Conservation (phyloP, 2,329 filamentous ascomycete genomes). For the Penicillium sp. region DNA sequence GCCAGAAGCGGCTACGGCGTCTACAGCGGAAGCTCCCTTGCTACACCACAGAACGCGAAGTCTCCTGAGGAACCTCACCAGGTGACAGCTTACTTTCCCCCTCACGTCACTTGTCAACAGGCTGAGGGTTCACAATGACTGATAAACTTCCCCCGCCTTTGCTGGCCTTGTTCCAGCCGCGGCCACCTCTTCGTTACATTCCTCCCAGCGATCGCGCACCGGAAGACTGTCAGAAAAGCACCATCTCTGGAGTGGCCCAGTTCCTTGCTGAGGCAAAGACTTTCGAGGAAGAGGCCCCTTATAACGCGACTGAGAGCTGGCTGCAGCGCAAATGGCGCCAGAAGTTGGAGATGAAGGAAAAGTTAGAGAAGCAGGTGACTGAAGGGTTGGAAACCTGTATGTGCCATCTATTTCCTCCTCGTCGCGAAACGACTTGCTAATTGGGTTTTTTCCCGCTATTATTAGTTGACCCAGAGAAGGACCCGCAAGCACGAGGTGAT, state of each 20-base stretch:
- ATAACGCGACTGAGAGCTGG: constrained; percentile 88
- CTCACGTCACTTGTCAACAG: constrained; percentile 19
- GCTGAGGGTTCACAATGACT: constrained; percentile 66
- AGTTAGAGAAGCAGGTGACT: constrained; percentile 62
- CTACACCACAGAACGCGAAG: constrained; percentile 20
- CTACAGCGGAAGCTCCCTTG: constrained; percentile 15
- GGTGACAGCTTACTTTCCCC: constrained; percentile 15
- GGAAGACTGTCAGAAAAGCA: constrained; percentile 74
- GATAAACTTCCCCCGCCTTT: constrained; percentile 94
- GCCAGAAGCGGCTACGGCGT: constrained; percentile 27
- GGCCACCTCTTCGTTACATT: constrained; percentile 87
- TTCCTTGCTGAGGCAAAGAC: constrained; percentile 73
- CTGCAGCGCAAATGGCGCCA: constrained; percentile 82
- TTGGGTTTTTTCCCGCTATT: background rate
- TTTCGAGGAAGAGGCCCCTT: constrained; percentile 76
- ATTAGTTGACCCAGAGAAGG: constrained; percentile 76
- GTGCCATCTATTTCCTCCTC: constrained; percentile 8
- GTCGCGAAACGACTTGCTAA: constrained; percentile 8
- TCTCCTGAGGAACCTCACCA: constrained; percentile 19
- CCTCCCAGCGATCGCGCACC: constrained; percentile 79
- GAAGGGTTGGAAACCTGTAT: constrained; percentile 68
- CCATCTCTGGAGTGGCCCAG: constrained; percentile 70
- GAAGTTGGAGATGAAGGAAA: constrained; percentile 75
- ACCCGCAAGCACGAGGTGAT: constrained; percentile 87
- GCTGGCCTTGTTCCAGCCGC: constrained; percentile 90